Evolutionary conservation across 192 early-diverging fungal species (phyloP).

Genomic region (Coemansia sp.): DNA sequence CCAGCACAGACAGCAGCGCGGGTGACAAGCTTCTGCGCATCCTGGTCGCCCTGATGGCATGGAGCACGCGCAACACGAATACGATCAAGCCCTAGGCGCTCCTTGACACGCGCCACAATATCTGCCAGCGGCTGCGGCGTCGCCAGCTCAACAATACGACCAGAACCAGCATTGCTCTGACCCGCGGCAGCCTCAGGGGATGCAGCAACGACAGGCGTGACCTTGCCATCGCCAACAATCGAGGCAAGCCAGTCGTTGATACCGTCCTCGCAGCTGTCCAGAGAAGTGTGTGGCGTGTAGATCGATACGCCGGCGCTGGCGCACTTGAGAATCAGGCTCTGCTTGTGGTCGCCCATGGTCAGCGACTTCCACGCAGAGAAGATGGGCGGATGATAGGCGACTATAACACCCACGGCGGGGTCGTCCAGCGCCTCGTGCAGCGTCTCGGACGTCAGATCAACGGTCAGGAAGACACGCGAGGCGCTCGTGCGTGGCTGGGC

Average conservation of each 20-base stretch:
- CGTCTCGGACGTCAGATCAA: conserved; percentile 82
- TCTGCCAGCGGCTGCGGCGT: conserved; percentile 21
- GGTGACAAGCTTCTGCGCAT: conserved; percentile 53
- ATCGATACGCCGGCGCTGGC: conserved; percentile 85
- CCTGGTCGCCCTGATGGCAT: conserved; percentile 32
- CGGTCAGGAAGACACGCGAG: conserved; percentile 82
- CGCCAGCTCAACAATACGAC: conserved; percentile 31
- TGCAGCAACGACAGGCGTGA: conserved; percentile 48
- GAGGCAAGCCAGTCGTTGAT: conserved; percentile 91
- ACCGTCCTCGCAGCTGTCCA: conserved; percentile 77
- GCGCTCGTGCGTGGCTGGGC: conserved; percentile 72
- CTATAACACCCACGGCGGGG: conserved; percentile 77
- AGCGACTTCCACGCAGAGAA: conserved; percentile 83
- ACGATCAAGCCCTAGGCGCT: conserved; percentile 63
- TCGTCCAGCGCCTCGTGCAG: conserved; percentile 76
- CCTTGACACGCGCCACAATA: conserved; percentile 35
- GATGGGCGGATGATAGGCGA: conserved; percentile 93
- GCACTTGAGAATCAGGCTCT: conserved; percentile 76
- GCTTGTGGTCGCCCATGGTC: conserved; percentile 71
- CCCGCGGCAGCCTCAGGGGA: conserved; percentile 22
- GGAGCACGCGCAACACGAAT: conserved; percentile 73
- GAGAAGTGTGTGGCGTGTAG: conserved; percentile 88
- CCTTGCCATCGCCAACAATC: conserved; percentile 33
- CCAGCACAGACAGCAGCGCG: conserved; percentile 93
- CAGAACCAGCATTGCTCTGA: conserved; percentile 41